These are phyloP conservation scores for Nematocida minor DNA, from an alignment of 371 early-diverging fungal genomes.

Conservation along the genomic window DNA sequence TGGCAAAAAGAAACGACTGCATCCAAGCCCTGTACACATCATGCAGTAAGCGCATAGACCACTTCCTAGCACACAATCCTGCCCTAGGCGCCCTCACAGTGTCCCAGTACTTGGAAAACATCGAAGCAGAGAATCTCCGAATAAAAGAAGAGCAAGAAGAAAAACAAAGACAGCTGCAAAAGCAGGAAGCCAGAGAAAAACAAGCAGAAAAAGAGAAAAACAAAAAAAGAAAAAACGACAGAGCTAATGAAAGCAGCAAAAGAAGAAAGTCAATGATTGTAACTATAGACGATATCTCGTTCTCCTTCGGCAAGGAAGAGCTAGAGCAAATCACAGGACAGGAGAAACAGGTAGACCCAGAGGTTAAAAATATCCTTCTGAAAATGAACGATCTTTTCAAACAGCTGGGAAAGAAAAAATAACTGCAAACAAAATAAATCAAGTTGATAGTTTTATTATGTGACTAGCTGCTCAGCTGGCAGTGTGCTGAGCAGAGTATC, in stretches of 20 bases:
- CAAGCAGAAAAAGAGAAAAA: neutral
- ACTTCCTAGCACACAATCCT: neutral
- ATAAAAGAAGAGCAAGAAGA: neutral
- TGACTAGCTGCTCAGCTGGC: conserved; percentile 14
- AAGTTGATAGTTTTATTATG: neutral
- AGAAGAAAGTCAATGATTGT: conserved; percentile 52
- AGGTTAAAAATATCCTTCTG: conserved; percentile 26
- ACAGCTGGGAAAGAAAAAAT: neutral
- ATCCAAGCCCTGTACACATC: neutral
- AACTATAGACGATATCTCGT: conserved; percentile 47
- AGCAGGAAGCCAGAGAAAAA: neutral
- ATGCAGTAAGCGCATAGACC: conserved; percentile 22
- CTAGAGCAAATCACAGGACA: conserved; percentile 42
- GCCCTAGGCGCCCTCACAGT: neutral
- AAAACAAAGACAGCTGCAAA: neutral
- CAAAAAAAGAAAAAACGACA: neutral
- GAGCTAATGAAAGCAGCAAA: neutral
- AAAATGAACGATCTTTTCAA: conserved; percentile 48
- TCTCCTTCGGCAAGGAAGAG: conserved; percentile 49
- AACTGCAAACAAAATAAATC: neutral
- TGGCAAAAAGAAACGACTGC: conserved; percentile 33
- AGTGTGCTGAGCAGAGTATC: conserved; percentile 30
- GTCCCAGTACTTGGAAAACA: conserved; percentile 2
- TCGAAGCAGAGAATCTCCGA: neutral
- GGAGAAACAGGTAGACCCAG: conserved; percentile 34